phyloP scores from a whole-genome alignment of 2,329 filamentous ascomycete genomes.

The Alternaria arborescens region DNA sequence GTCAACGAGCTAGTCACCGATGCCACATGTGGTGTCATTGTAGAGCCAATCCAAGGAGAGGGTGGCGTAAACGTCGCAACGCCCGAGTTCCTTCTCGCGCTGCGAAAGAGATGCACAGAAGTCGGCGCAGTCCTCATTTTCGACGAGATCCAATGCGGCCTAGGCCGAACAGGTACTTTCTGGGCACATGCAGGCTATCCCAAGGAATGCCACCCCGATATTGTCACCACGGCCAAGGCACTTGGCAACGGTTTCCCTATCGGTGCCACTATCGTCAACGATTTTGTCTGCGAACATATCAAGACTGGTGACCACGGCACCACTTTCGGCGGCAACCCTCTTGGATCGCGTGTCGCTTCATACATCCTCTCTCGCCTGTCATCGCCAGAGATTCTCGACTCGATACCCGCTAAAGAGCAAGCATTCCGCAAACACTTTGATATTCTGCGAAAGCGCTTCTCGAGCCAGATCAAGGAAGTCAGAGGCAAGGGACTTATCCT shows the following conservation, averaged over 20 bases:
- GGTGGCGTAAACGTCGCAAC: slow-evolving; percentile 87
- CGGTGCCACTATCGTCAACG: slow-evolving; percentile 77
- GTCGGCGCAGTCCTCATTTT: slow-evolving; percentile 91
- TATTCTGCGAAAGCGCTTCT: slow-evolving; percentile 67
- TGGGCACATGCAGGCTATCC: slow-evolving; percentile 87
- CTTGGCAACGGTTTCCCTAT: slow-evolving; percentile 97
- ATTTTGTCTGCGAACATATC: slow-evolving; percentile 73
- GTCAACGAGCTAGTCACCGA: slow-evolving; percentile 80
- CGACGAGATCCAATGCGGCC: slow-evolving; percentile 96
- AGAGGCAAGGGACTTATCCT: slow-evolving; percentile 86
- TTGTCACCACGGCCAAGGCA: slow-evolving; percentile 93
- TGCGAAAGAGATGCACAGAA: slow-evolving; percentile 84
- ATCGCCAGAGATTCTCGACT: slow-evolving; percentile 72
- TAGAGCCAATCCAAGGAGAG: slow-evolving; percentile 98
- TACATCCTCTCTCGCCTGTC: slow-evolving; percentile 82
- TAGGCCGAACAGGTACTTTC: slow-evolving; percentile 84
- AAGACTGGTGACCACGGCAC: slow-evolving; percentile 87
- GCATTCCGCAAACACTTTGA: slow-evolving; percentile 68
- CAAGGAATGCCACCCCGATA: slow-evolving; percentile 85
- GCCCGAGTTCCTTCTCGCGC: slow-evolving; percentile 81
- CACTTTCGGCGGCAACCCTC: slow-evolving; percentile 91
- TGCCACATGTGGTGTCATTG: slow-evolving; percentile 89
- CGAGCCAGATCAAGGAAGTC: slow-evolving; percentile 77
- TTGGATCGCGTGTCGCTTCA: slow-evolving; percentile 84
- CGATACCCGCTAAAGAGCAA: slow-evolving; percentile 73